A percentile compares a stretch with the other conserved stretches of the same genome.
Conservation (phyloP, 768 basidiomycete species). For the Macrocybe gigantea region DNA sequence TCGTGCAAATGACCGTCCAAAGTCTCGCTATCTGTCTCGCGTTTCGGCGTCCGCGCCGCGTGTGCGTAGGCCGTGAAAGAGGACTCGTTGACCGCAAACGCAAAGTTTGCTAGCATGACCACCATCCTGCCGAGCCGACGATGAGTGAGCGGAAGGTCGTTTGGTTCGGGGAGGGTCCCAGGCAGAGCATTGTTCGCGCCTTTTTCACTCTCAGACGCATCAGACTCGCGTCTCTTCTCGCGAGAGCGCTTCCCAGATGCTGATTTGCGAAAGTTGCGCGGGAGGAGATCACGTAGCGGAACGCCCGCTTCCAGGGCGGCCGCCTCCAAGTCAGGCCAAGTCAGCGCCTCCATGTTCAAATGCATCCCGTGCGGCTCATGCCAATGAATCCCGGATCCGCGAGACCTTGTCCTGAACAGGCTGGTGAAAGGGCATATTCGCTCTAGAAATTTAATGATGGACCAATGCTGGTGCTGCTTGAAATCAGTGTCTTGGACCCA, state of each 20-base stretch:
- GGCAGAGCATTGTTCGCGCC: constrained; percentile 3
- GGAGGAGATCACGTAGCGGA: constrained; percentile 46
- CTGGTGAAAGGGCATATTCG: too few species aligned
- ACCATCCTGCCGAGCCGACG: constrained; percentile 56
- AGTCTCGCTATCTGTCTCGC: neutral
- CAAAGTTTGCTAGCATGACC: constrained; percentile 45
- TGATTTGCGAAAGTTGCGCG: constrained; percentile 16
- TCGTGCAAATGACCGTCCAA: neutral
- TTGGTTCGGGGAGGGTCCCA: neutral
- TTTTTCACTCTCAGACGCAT: neutral
- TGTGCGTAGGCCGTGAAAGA: constrained; percentile 8
- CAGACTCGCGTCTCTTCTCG: neutral
- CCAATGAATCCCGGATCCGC: constrained; percentile 6
- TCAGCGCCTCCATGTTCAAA: constrained; percentile 59
- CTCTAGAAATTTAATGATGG: neutral
- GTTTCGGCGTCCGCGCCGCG: constrained; percentile 1
- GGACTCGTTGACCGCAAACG: constrained; percentile 30
- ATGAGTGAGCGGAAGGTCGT: constrained; percentile 38
- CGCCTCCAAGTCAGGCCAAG: constrained; percentile 46
- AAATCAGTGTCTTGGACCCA: constrained; percentile 44
- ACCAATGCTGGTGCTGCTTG: constrained; percentile 4
- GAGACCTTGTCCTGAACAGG: constrained; percentile 1
- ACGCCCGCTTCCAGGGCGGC: constrained; percentile 68
- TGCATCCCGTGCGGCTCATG: constrained; percentile 39
- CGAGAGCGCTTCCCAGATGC: neutral